A percentile compares a stretch with the other conserved stretches of the same genome.
Conservation (phyloP, 2,329 filamentous ascomycete genomes). For the Beauveria rudraprayagi region DNA sequence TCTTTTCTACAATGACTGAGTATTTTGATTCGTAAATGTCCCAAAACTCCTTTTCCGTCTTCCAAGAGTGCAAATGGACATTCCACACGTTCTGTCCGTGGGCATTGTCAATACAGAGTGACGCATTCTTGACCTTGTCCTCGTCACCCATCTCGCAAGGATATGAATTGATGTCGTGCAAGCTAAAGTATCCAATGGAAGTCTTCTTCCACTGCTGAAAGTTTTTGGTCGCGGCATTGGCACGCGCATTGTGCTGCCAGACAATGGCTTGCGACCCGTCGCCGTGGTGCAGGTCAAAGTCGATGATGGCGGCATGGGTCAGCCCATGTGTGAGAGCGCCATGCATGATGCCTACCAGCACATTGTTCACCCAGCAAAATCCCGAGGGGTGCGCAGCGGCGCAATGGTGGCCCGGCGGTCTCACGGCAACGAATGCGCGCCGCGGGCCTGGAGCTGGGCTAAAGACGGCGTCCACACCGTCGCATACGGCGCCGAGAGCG, state of each 20-base stretch:
- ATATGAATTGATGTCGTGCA: conserved; percentile 98
- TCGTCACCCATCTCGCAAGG: conserved; percentile 92
- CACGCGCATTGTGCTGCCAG: conserved; percentile 79
- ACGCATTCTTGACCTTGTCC: conserved; percentile 89
- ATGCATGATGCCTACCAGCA: conserved; percentile 93
- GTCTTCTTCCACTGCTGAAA: conserved; percentile 70
- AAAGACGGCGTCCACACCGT: conserved; percentile 84
- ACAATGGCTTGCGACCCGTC: conserved; percentile 94
- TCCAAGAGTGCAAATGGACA: conserved; percentile 85
- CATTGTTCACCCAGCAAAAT: conserved; percentile 98
- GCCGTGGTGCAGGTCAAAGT: conserved; percentile 87
- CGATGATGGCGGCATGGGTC: conserved; percentile 88
- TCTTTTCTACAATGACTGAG: conserved; percentile 67
- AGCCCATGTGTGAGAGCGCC: conserved; percentile 74
- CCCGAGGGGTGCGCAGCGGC: conserved; percentile 83
- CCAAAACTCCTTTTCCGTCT: conserved; percentile 80
- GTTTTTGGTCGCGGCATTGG: conserved; percentile 56
- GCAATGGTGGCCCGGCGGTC: conserved; percentile 93
- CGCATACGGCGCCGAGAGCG: conserved; percentile 84
- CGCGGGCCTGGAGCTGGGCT: conserved; percentile 43
- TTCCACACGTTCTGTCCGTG: conserved; percentile 96
- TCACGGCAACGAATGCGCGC: conserved; percentile 83
- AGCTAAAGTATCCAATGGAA: conserved; percentile 88
- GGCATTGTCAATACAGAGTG: conserved; percentile 86
- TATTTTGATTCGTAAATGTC: conserved; percentile 76